Conservation (phyloP, 225 moss, liverwort and hornwort genomes). For the Rhytidiadelphus loreus region DNA sequence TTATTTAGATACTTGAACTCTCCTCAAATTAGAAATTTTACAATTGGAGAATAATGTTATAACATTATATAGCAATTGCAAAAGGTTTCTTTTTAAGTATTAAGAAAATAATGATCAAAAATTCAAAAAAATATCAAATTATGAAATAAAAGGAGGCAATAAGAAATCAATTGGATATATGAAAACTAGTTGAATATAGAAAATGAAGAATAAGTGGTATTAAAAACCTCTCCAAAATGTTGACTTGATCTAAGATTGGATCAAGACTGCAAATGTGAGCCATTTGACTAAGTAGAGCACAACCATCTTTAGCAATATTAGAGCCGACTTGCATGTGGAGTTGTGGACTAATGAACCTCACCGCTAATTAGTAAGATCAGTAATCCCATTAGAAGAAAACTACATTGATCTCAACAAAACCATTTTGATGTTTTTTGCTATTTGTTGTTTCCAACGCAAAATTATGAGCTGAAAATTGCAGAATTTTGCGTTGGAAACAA, state of each 20-base stretch:
- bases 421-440: no score
- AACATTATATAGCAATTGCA: not conserved
- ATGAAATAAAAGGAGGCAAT: not conserved
- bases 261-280: rapidly evolving
- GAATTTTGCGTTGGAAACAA: no score
- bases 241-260: no score
- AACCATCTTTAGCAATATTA: not conserved
- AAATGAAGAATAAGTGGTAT: not conserved
- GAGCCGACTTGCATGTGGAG: rapidly evolving
- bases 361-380: no score
- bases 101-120: rapidly evolving
- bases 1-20: not conserved
- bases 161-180: no score
- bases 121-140: not conserved
- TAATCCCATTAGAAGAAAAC: no score
- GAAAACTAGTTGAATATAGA: not conserved
- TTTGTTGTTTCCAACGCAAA: no score
- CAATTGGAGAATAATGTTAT: not conserved
- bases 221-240: rapidly evolving
- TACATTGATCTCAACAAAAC: no score
- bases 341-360: no score
- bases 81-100: rapidly evolving
- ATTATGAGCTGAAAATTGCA: no score
- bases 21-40: not conserved
- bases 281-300: not conserved